Conservation (phyloP, 257 asterid genomes). For the Jacaranda copaia region DNA sequence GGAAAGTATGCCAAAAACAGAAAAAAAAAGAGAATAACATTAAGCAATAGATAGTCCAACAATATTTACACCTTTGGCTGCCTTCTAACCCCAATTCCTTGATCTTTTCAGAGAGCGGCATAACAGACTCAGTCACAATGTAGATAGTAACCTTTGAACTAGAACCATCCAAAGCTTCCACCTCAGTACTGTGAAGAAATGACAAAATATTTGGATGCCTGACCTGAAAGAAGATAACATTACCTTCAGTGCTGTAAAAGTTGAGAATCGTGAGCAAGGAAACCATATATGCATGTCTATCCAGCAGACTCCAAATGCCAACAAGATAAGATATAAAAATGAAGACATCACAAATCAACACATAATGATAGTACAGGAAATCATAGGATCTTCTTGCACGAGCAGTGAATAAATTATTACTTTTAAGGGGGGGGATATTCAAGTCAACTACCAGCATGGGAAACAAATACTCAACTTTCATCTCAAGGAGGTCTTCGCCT, state of each 20-base stretch:
- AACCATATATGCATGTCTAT: conserved; percentile 22
- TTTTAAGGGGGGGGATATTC: neutral
- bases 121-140: conserved; percentile 95
- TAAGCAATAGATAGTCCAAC: conserved; percentile 29
- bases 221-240: conserved; percentile 69
- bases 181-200: conserved; percentile 94
- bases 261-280: conserved; percentile 14
- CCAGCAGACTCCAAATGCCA: conserved; percentile 14
- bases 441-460: neutral
- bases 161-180: conserved; percentile 84
- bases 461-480: conserved; percentile 23
- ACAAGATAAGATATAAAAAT: neutral
- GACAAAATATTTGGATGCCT: conserved; percentile 98
- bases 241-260: conserved; percentile 38
- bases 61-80: conserved; percentile 74
- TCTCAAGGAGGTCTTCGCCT: conserved; percentile 28
- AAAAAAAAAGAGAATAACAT: conserved; percentile 31
- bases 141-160: conserved; percentile 81
- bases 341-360: conserved; percentile 29
- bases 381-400: neutral
- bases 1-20: conserved; percentile 25
- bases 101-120: conserved; percentile 94
- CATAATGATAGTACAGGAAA: conserved; percentile 16
- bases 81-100: conserved; percentile 92
- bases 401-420: neutral